Evolutionary conservation across 2,329 filamentous ascomycete genomes (phyloP), one percentile per base, ranked within the genome.

Genomic region (Claviceps monticola): DNA sequence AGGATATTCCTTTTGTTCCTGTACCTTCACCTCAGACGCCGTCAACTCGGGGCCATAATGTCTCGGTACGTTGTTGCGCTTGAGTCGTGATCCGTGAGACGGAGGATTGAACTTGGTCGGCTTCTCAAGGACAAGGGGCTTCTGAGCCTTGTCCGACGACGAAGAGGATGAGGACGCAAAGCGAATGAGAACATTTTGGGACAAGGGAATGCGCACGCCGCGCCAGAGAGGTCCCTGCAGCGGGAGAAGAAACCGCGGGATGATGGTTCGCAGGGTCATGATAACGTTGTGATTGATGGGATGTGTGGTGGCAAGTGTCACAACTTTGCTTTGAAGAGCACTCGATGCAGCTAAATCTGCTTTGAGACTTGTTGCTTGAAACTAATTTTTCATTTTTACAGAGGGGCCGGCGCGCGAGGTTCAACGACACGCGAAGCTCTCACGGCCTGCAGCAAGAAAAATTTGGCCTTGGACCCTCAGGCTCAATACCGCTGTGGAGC

Each of bases 41-140:
- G 79, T 82, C 55, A 89, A 69, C 21, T 79, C 70, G 17, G 88
- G 86, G 39, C 88, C 89, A 64, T 94, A 95, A 66, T 84, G 80
- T 60, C 76, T 75, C 34, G 83, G 82, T 6, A 72, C 66, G 26
- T 62, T 67, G 68, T 64, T 65, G 57, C 76, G 74, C 51, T 78
- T 75, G 36, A 88, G 76, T 6, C 85, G 76, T 21, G 85, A 73
- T 13, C 86, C 84, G 66, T 97, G 93, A 0, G 91, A 97, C 0
- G 93, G 93, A 2, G 93, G 91, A 47, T 87, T 87, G 75, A 95
- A 97, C 65, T 84, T 86, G 61, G 86, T 78, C 23, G 91, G 91
- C 68, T 96, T 88, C 60, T 87, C 87, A 57, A 98, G 82, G 5
- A 88, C 78, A 55, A 83, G 76, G 38, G 80, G 44, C 26, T 84